These are phyloP conservation scores for Aspergillus haitiensis DNA, from an alignment of 495 filamentous ascomycete species.

Conservation along the genomic window DNA sequence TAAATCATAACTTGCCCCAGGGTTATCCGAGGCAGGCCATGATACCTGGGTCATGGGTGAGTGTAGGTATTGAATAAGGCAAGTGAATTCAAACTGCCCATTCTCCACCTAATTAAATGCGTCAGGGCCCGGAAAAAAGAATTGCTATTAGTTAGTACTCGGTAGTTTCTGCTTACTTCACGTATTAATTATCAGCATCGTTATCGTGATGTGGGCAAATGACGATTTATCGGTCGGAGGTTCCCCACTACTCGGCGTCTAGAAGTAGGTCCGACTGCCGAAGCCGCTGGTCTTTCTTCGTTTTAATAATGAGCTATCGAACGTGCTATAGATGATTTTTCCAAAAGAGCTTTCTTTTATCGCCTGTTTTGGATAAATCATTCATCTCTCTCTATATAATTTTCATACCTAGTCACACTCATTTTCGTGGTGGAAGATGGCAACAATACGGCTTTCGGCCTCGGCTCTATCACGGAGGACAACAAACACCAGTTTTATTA, in stretches of 20 bases:
- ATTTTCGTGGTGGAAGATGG: slow-evolving; percentile 24
- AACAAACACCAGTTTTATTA: slow-evolving; percentile 3
- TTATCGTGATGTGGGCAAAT: too few species aligned
- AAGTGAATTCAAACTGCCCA: too few species aligned
- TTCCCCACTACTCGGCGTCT: slow-evolving; percentile 33
- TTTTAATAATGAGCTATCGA: slow-evolving; percentile 7
- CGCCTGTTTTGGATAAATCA: neutral
- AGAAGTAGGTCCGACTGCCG: slow-evolving; percentile 46
- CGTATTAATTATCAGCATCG: too few species aligned
- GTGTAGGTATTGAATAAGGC: too few species aligned
- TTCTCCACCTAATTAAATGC: too few species aligned
- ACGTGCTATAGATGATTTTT: neutral
- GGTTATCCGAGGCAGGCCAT: too few species aligned
- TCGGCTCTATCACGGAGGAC: slow-evolving; percentile 33
- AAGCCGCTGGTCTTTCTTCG: slow-evolving; percentile 11
- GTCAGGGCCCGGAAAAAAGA: too few species aligned
- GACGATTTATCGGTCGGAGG: neutral
- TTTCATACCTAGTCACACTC: neutral
- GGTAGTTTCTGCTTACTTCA: too few species aligned
- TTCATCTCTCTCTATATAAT: slow-evolving; percentile 1
- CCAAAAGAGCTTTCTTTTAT: slow-evolving; percentile 6
- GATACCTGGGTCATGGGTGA: too few species aligned
- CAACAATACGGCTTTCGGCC: slow-evolving; percentile 31
- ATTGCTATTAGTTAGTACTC: too few species aligned
- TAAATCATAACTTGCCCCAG: too few species aligned